Evolutionary conservation across 345 rosid genomes (phyloP).

Genomic region (Melaleuca quinquenervia): DNA sequence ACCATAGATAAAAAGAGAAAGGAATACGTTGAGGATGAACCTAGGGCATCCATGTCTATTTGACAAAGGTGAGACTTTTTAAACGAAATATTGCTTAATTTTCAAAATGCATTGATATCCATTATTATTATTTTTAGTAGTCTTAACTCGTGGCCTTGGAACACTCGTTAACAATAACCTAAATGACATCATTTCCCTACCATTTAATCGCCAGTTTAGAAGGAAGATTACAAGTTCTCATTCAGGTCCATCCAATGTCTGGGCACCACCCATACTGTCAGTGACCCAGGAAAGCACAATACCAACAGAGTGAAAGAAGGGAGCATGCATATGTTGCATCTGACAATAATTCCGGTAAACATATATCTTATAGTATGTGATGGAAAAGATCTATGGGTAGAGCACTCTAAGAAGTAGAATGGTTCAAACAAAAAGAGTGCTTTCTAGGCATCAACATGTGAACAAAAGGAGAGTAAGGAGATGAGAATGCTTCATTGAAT

Average conservation of each 20-base stretch:
- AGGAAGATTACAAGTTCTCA: background rate
- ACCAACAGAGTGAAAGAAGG: too few species aligned
- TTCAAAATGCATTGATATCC: background rate
- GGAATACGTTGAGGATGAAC: background rate
- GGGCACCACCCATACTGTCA: background rate
- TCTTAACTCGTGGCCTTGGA: background rate
- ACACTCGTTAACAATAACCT: background rate
- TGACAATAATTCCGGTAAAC: background rate
- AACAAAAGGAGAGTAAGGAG: background rate
- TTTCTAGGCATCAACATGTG: background rate
- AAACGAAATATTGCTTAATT: background rate
- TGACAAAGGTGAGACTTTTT: background rate
- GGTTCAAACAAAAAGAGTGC: background rate
- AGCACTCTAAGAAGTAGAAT: background rate
- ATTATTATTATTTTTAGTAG: background rate
- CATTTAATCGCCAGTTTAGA: background rate
- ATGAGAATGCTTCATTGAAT: background rate
- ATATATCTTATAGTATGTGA: background rate
- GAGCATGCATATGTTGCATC: background rate
- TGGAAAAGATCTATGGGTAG: background rate
- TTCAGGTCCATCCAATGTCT: background rate
- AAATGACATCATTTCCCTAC: background rate
- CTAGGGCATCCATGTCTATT: background rate
- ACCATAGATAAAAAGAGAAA: background rate
- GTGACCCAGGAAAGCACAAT: background rate